Evolutionary conservation across 2,329 filamentous ascomycete species (phyloP), one percentile per base, ranked within the genome.

Genomic region (Trichoderma polysporum): DNA sequence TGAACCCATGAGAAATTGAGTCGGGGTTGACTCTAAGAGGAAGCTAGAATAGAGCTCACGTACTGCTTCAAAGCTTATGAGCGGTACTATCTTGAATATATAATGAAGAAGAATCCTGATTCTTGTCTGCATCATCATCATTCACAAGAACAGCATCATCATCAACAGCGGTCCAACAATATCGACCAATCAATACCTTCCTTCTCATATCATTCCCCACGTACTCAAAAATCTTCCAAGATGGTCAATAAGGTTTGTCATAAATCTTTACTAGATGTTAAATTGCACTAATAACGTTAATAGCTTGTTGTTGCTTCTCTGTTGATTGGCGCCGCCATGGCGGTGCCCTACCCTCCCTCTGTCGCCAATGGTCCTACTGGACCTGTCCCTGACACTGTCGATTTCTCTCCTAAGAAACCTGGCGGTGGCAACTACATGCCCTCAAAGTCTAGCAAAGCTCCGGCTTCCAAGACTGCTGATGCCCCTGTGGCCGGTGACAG

Each of bases 241-340:
- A 66, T 59, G 63, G 41, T 64, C n/a, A 66, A 66, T 7, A 60
- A 60, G 27, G 63, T 45, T 13, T 6, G 58, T 61, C 1, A 6
- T 15, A 50, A 29, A 2, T 8, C n/a, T 35, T 49, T n/a, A 10
- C 4, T 17, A 8, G 12, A 33, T 19, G 2, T 25, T 37, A 4
- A 50, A 27, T 5, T 10, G 0, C 19, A 0, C n/a, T 45, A 22
- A 45, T 49, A 49, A 19, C 29, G 29, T 25, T 17, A 37, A 9
- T 35, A 67, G 65, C 15, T 64, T 53, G 22, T 52, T 29, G 35
- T 66, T 6, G 50, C 62, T 35, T 66, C 66, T 50, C 47, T 68
- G 8, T 4, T 66, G 29, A 8, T 61, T 22, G 54, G 54, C 2
- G 53, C 57, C 8, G 58, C 59, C 29, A 33, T 68, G 25, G 67